Conservation (phyloP, 2,329 filamentous ascomycete genomes). For the Apiospora malaysiana region DNA sequence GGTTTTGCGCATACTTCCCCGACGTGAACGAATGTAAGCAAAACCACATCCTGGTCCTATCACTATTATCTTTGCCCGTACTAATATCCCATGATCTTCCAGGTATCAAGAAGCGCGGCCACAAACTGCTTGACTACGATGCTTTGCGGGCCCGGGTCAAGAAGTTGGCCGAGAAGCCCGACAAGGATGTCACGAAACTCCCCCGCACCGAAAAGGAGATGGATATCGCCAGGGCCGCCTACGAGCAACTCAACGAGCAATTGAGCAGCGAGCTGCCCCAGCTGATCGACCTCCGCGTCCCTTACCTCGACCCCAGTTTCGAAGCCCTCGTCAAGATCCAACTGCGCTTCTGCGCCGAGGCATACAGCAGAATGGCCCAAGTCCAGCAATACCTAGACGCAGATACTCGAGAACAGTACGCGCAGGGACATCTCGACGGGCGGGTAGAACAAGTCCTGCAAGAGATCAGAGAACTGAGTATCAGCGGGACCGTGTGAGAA, state of each 20-base stretch:
- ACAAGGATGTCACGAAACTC: slow-evolving; percentile 97
- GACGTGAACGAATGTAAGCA: slow-evolving; percentile 93
- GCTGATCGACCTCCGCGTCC: slow-evolving; percentile 94
- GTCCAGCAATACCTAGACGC: slow-evolving; percentile 98
- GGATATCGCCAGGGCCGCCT: slow-evolving; percentile 89
- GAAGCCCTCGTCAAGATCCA: slow-evolving; percentile 99
- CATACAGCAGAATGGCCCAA: slow-evolving; percentile 97
- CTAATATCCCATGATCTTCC: not conserved
- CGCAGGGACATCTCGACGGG: slow-evolving; percentile 87
- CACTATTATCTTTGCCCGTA: slow-evolving; percentile 28
- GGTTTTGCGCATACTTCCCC: slow-evolving; percentile 98
- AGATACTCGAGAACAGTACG: slow-evolving; percentile 95
- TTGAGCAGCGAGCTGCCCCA: slow-evolving; percentile 91
- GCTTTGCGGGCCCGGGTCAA: slow-evolving; percentile 95
- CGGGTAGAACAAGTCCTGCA: slow-evolving; percentile 94
- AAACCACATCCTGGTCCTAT: not conserved
- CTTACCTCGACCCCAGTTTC: slow-evolving; percentile 95
- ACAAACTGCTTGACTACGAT: slow-evolving; percentile 99
- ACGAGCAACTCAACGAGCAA: slow-evolving; percentile 97
- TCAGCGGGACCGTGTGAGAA: slow-evolving; percentile 70
- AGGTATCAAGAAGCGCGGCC: slow-evolving; percentile 96
- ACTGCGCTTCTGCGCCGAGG: slow-evolving; percentile 95
- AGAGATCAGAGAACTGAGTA: slow-evolving; percentile 96
- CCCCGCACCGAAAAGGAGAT: slow-evolving; percentile 95
- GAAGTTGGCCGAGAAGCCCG: slow-evolving; percentile 95